Evolutionary conservation across 2,329 filamentous ascomycete genomes (phyloP).

Genomic region (Bipolaris oryzae): DNA sequence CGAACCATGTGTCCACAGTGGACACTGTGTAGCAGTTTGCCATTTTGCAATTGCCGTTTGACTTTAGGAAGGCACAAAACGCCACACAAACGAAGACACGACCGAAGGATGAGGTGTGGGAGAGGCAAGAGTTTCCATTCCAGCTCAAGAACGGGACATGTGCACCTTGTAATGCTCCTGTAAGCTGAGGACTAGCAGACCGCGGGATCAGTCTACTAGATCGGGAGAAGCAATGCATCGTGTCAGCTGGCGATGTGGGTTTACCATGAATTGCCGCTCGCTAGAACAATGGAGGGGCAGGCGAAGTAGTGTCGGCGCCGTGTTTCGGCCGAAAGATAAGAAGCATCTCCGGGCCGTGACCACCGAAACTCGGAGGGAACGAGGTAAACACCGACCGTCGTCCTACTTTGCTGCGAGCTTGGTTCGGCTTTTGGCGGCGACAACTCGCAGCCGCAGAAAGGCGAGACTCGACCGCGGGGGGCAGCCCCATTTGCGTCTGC

Average conservation of each 20-base stretch:
- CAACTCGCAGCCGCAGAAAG: slow-evolving; percentile 38
- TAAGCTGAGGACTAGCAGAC: slow-evolving; percentile 7
- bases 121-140: background rate
- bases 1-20: background rate
- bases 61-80: background rate
- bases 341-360: slow-evolving; percentile 20
- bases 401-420: slow-evolving; percentile 24
- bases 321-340: slow-evolving; percentile 16
- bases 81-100: background rate
- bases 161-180: slow-evolving; percentile 16
- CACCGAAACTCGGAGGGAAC: slow-evolving; percentile 15
- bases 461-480: slow-evolving; percentile 37
- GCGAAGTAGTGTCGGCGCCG: slow-evolving; percentile 14
- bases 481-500: slow-evolving; percentile 15
- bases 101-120: background rate
- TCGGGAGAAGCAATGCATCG: slow-evolving; percentile 27
- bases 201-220: slow-evolving; percentile 22
- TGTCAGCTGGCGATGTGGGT: background rate
- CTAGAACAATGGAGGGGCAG: slow-evolving; percentile 16
- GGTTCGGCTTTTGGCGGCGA: slow-evolving; percentile 30
- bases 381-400: slow-evolving; percentile 14
- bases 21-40: background rate
- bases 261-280: slow-evolving; percentile 5
- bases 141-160: background rate
- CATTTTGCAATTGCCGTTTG: background rate